Conservation (phyloP, 495 filamentous ascomycete species). For the Penicillium salamii region DNA sequence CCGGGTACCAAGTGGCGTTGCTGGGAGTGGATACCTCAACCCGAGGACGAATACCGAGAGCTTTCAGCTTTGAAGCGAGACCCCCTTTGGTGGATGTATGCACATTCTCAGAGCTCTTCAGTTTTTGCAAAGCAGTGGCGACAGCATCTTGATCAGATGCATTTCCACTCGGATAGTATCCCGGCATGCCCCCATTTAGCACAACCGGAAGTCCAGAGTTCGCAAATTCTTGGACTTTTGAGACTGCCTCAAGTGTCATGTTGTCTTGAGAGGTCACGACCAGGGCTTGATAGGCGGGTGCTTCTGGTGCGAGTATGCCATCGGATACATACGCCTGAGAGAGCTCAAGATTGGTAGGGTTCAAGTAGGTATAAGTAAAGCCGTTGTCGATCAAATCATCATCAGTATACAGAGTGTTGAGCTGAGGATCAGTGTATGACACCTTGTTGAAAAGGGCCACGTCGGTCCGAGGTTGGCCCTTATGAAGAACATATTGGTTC, state of each 20-base stretch:
- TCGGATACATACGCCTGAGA: conserved; percentile 28
- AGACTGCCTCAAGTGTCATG: conserved; percentile 20
- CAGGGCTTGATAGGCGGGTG: conserved; percentile 43
- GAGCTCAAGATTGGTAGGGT: background rate
- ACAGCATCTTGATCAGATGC: background rate
- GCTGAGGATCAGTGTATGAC: background rate
- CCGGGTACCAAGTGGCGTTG: background rate
- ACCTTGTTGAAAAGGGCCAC: background rate
- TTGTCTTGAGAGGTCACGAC: conserved; percentile 38
- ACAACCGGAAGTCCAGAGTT: conserved; percentile 34
- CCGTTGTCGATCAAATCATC: background rate
- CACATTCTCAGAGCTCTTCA: background rate
- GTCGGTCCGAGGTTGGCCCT: background rate
- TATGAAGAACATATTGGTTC: background rate
- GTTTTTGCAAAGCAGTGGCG: background rate
- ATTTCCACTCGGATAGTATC: background rate
- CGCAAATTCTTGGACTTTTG: conserved; percentile 6
- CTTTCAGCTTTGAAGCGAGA: background rate
- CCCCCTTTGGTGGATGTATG: background rate
- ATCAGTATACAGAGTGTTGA: background rate
- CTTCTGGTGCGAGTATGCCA: conserved; percentile 34
- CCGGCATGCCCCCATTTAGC: background rate
- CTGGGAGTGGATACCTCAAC: background rate
- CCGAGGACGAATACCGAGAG: background rate
- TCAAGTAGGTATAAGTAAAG: background rate